Base-by-base conservation (phyloP, 2,329 filamentous ascomycete species). In the Sclerotinia subarctica region DNA sequence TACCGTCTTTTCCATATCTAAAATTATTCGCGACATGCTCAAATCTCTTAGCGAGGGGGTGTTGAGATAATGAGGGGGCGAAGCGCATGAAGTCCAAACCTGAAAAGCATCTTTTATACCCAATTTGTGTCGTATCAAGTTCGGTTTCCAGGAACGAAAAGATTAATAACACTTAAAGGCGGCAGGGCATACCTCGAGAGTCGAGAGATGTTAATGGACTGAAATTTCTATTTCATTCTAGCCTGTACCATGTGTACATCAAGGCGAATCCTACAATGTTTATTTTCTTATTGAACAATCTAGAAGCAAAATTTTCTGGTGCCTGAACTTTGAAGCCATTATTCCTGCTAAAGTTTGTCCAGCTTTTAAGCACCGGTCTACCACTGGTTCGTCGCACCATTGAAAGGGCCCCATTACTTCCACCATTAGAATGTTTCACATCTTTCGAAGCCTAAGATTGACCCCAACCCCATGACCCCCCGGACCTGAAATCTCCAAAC, bases 31-130 rank as follows among this genome's bases (percentile, higher is more conserved):
- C 29, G 15, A 26, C 21, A 21, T 62, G 29, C 59, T 51, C 59
- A 51, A 51, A 11, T 56, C 21, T 26, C 35, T 62, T 62, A 62
- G 59, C 59, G 59, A 62, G 21, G n/a, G n/a, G n/a, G 58, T 60
- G 17, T 49, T 60, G 44, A 13, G 51, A 26, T 51, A 38, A 51
- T 7, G n/a, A 62, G 32, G 32, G 17, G 46, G 59, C 46, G 29
- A 38, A 62, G 29, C 46, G 59, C 46, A 51, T 38, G 24, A 26
- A 49, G 24, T 62, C 49, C 29, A 24, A 8, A 8, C 46, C 29
- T 49, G 35, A n/a, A 38, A n/a, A 17, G 2, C 42, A 29, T 44
- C 21, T 15, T 60, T 49, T 24, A 5, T 47, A 21, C 46, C 29
- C n/a, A 38, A 7, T 51, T 26, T 51, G 15, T 17, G n/a, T 51